A percentile compares a stretch with the other conserved stretches of the same genome.
Conservation (phyloP, 768 basidiomycete genomes). For the Rhodocollybia butyracea region DNA sequence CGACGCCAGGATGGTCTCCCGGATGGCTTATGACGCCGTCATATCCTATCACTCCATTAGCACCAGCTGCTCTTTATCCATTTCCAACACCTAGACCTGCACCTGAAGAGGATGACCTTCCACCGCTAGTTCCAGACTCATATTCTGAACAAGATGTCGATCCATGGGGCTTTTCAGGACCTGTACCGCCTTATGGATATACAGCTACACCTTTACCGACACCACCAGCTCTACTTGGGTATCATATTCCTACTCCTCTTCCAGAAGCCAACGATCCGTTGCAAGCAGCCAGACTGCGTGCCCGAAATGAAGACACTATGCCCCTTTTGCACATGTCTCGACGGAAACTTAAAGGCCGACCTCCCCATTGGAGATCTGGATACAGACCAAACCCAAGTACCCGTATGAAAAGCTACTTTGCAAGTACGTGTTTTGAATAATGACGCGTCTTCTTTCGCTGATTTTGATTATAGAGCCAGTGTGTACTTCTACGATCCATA, state of each 20-base stretch:
- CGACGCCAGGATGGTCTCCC: background rate
- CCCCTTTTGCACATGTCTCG: background rate
- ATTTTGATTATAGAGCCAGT: background rate
- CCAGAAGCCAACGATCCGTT: background rate
- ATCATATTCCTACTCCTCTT: background rate
- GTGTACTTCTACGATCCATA: background rate
- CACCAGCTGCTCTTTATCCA: background rate
- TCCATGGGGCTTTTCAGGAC: too few species aligned
- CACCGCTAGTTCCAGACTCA: background rate
- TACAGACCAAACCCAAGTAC: background rate
- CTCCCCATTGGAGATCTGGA: constrained; percentile 3
- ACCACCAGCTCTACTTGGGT: background rate
- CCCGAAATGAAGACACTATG: background rate
- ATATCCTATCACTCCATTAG: background rate
- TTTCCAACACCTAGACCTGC: background rate
- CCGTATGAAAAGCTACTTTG: background rate
- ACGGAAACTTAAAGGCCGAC: background rate
- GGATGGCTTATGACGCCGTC: background rate
- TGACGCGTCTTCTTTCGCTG: background rate
- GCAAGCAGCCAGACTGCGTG: background rate
- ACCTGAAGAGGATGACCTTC: background rate
- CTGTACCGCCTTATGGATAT: background rate
- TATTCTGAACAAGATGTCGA: background rate
- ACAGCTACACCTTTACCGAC: background rate
- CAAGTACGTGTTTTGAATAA: background rate